Evolutionary conservation across 148 eudicot genomes (phyloP).

Genomic region (Gaultheria prostrata): DNA sequence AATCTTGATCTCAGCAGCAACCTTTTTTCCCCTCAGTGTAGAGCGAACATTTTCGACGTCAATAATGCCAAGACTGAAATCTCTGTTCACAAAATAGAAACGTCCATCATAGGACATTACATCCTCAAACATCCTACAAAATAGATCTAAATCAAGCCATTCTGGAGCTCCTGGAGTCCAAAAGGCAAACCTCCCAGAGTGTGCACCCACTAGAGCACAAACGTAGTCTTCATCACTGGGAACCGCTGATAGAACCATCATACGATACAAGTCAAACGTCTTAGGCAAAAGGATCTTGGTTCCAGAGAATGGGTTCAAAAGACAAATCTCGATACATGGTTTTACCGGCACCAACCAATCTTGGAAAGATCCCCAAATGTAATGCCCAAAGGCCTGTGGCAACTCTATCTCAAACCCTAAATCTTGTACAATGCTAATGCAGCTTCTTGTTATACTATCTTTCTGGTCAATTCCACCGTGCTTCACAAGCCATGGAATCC

Average conservation of each 20-base stretch:
- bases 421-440: slow-evolving; percentile 1
- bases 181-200: background rate
- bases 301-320: slow-evolving; percentile 7
- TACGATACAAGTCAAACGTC: background rate
- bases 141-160: background rate
- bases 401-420: background rate
- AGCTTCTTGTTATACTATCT: too few relatives aligned
- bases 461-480: too few relatives aligned
- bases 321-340: background rate
- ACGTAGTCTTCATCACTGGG: slow-evolving; percentile 4
- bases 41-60: too few relatives aligned
- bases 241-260: background rate
- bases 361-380: slow-evolving; percentile 15
- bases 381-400: background rate
- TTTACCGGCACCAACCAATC: slow-evolving; percentile 11
- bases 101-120: background rate
- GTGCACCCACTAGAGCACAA: background rate
- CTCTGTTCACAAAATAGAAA: slow-evolving; percentile 6
- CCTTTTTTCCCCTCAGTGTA: too few relatives aligned
- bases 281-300: slow-evolving; percentile 6
- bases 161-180: slow-evolving; percentile 7
- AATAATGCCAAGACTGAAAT: too few relatives aligned
- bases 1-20: too few relatives aligned
- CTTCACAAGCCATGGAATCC: too few relatives aligned
- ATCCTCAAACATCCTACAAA: background rate